Base-by-base conservation (phyloP, 345 rosid genomes). In the Dimocarpus longan region DNA sequence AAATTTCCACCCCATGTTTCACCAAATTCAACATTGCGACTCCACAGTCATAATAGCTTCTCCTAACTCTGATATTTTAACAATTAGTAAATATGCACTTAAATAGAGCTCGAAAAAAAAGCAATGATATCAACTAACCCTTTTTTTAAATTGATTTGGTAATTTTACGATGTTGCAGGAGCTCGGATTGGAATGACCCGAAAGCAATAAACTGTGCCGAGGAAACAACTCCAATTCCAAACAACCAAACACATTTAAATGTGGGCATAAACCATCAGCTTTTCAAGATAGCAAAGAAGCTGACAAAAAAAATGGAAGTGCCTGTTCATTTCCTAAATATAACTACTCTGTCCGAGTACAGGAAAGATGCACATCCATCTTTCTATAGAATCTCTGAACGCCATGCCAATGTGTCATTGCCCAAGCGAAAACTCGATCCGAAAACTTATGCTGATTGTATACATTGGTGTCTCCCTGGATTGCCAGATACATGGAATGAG, bases 391-490 rank as follows among this genome's bases (percentile, higher is more conserved):
- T 92, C 71, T 90, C 93, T 3, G 93, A 95, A 80, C 97, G 95
- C 68, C 9, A 60, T 21, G 12, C 65, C 80, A 92, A 93, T 72
- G 84, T 89, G 83, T 77, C 92, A 0, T 86, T 92, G 11, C 80
- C 76, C 12, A 90, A 86, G 85, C 88, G 91, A 81, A 86, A 74
- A 67, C 80, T 82, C 43, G 88, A 95, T 1, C 86, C 91, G 4
- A 91, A 90, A 52, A 93, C 89, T 2, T 95, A 87, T 8, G 99
- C 99, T 0, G 99, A 95, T 79, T 95, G 99, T 80, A 92, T 95
- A 76, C 99, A 95, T 63, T 95, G 99, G 99, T 95, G 99, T 77
- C 93, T 95, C 42, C 99, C 98, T 0, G 99, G 99, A 16, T 76
- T 95, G 68, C 99, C 97, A 4, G 99, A 95, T 75, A 92, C 93